Percentiles rank a stretch among this genome's conserved stretches.
phyloP scores from a whole-genome alignment of 768 basidiomycete species.

The Boletus coccyginus region DNA sequence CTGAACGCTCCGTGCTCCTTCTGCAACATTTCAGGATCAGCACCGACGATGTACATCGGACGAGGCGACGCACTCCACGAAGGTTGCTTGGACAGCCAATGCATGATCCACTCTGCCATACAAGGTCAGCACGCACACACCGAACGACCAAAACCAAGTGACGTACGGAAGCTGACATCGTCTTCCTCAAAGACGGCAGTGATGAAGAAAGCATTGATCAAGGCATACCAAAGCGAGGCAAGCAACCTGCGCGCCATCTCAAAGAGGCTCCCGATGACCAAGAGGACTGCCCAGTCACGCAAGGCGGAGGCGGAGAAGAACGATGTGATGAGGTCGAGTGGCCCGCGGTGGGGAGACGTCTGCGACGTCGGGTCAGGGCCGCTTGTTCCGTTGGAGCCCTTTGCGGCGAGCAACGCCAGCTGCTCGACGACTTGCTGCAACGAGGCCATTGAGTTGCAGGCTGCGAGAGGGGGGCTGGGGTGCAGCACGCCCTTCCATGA shows the following conservation, averaged over 20 bases:
- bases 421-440: constrained; percentile 32
- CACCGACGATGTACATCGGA: neutral
- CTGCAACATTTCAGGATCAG: constrained; percentile 8
- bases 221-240: constrained; percentile 39
- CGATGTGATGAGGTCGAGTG: constrained; percentile 32
- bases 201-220: constrained; percentile 55
- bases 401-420: constrained; percentile 21
- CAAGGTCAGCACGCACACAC: neutral
- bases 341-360: constrained; percentile 13
- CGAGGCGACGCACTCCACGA: constrained; percentile 49
- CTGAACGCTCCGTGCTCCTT: constrained; percentile 48
- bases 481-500: neutral
- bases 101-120: constrained; percentile 62
- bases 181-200: constrained; percentile 59
- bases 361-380: constrained; percentile 14
- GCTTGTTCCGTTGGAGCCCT: constrained; percentile 7
- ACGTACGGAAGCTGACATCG: constrained; percentile 56
- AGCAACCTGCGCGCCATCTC: constrained; percentile 55
- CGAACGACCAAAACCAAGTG: neutral
- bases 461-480: neutral
- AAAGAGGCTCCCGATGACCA: constrained; percentile 59
- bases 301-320: constrained; percentile 53
- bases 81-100: constrained; percentile 62
- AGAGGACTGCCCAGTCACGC: constrained; percentile 61
- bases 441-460: constrained; percentile 19